These are phyloP conservation scores for Monosporozyma unispora DNA, from an alignment of 805 yeast genomes.

Conservation along the genomic window DNA sequence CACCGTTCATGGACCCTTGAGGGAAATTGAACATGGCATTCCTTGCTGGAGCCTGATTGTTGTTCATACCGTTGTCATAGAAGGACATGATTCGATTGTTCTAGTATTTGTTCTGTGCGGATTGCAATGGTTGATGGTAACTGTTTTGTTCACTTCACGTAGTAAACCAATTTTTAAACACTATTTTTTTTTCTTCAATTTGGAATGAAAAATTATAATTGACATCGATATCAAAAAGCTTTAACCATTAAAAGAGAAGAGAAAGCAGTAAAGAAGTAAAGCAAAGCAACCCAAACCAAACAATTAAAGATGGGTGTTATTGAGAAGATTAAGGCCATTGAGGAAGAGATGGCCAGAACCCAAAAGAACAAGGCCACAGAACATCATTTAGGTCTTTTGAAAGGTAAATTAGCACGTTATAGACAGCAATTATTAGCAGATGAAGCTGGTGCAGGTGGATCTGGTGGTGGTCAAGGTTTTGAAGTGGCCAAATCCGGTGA, in stretches of 20 bases:
- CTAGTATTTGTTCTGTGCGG: no score
- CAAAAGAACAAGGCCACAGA: conserved; percentile 98
- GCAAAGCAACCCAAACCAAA: neutral
- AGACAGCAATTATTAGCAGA: conserved; percentile 90
- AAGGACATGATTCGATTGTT: conserved; percentile 4
- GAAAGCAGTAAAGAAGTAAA: neutral
- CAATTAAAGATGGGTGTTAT: conserved; percentile 25
- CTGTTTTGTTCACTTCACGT: neutral
- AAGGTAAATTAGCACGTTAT: conserved; percentile 89
- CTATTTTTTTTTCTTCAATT: neutral
- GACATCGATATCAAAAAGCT: neutral
- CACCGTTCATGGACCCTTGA: conserved; percentile 31
- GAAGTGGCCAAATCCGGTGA: conserved; percentile 95
- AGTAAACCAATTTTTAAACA: neutral
- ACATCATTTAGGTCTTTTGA: conserved; percentile 86
- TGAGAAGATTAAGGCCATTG: conserved; percentile 81
- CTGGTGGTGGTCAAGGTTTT: conserved; percentile 78
- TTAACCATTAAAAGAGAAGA: neutral
- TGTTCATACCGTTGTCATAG: conserved; percentile 8
- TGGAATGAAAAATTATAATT: neutral
- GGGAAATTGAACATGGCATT: conserved; percentile 12
- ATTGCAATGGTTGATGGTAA: neutral
- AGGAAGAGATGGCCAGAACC: conserved; percentile 87
- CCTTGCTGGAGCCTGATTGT: conserved; percentile 13
- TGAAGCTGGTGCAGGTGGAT: conserved; percentile 51